Evolutionary conservation across 805 yeast genomes (phyloP), one percentile per base, ranked within the genome.

Genomic region (Myxozyma udenii): DNA sequence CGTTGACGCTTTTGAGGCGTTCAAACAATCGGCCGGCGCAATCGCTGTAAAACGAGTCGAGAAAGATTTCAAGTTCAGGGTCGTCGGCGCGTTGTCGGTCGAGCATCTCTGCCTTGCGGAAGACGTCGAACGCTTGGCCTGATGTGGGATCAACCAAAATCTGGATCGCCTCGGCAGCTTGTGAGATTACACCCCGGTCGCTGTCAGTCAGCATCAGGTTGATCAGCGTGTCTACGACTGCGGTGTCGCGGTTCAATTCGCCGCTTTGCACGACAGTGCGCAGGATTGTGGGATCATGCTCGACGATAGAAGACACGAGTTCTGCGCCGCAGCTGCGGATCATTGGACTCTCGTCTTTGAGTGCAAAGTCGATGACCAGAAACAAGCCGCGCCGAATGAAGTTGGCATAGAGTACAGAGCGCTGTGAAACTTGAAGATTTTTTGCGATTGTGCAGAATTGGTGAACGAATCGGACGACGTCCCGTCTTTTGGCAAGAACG

Each of bases 91-190:
- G 25, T 32, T 62, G 51, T 28, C 56, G 48, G 11, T 37, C 23
- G 19, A 59, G 39, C 25, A 53, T 36, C 21, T 57, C 61, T 19
- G 41, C 4, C 43, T 43, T 46, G 12, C 42, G 44, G 46, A 26
- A 53, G 24, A 28, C 38, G 21, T 28, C 57, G 26, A 41, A 28
- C 60, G 51, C 38, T 51, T 45, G 53, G 16, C 61, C 60, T 2
- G 57, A 60, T 11, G 62, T 69, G 1, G 87, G 83, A 62, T 85
- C 90, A 12, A 90, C 71, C 30, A 90, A 68, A 1, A 83, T 80
- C 64, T 83, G 83, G 44, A 90, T 68, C 0, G 96, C 95, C 68
- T 89, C 96, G 57, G 79, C 81, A 0, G 90, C 85, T 66, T 89
- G 96, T 4, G 85, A 79, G 63, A 85, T 83, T 46, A 89, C 68